These are phyloP conservation scores for Jaminaea rosea DNA, from an alignment of 1,284 basidiomycete species.

Conservation along the genomic window DNA sequence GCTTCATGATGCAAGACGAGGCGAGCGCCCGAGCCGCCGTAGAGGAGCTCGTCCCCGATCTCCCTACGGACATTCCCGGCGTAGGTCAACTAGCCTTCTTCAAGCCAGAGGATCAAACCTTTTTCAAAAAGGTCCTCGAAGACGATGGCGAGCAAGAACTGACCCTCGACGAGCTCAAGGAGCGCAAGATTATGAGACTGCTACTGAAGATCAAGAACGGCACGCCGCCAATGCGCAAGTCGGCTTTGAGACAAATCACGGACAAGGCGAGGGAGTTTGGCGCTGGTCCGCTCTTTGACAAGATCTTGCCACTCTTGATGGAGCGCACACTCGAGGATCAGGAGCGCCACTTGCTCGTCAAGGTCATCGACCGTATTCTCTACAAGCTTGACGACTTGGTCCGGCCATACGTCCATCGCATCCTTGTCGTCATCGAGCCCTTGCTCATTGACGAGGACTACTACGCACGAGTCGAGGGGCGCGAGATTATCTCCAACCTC, in stretches of 20 bases:
- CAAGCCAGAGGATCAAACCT: constrained; percentile 94
- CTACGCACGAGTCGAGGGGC: constrained; percentile 96
- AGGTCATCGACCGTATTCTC: constrained; percentile 95
- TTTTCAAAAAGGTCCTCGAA: constrained; percentile 92
- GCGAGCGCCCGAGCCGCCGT: constrained; percentile 76
- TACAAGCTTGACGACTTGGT: constrained; percentile 99
- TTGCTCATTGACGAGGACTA: constrained; percentile 98
- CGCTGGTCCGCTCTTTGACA: constrained; percentile 97
- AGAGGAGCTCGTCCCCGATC: constrained; percentile 74
- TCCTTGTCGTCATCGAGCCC: constrained; percentile 97
- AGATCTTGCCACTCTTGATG: constrained; percentile 96
- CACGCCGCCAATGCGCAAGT: constrained; percentile 94
- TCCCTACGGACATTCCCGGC: constrained; percentile 97
- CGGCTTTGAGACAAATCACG: constrained; percentile 94
- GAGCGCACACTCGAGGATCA: constrained; percentile 97
- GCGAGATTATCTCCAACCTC: constrained; percentile 97
- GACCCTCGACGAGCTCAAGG: constrained; percentile 96
- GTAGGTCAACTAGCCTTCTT: constrained; percentile 95
- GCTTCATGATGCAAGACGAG: constrained; percentile 93
- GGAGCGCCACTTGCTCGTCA: constrained; percentile 94
- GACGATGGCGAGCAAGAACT: constrained; percentile 78
- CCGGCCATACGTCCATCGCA: constrained; percentile 97
- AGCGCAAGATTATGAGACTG: constrained; percentile 99
- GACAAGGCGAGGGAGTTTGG: constrained; percentile 98
- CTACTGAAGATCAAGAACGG: constrained; percentile 99